Conservation (phyloP, 2,329 filamentous ascomycete species). For the Alternaria brassicae region DNA sequence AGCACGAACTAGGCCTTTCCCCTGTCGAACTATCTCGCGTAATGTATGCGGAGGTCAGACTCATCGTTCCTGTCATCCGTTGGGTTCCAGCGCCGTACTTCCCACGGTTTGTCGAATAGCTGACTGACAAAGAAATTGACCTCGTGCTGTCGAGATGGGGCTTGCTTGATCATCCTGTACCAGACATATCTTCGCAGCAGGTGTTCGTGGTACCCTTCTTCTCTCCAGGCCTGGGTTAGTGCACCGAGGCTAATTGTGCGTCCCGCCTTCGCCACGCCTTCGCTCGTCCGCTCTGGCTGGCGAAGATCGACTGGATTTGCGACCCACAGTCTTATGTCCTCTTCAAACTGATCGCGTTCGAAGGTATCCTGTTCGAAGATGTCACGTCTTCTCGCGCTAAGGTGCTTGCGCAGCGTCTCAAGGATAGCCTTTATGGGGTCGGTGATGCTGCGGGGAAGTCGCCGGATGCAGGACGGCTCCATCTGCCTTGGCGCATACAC, state of each 20-base stretch:
- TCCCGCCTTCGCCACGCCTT: not conserved
- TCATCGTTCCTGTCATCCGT: not conserved
- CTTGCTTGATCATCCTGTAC: conserved; percentile 3
- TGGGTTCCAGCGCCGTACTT: not conserved
- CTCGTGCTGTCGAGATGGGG: not conserved
- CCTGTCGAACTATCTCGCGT: not conserved
- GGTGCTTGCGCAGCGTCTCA: not conserved
- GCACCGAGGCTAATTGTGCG: not conserved
- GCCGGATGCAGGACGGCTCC: not conserved
- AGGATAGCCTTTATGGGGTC: not conserved
- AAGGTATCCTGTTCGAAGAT: too few relatives aligned
- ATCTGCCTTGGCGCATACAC: not conserved
- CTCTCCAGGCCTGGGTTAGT: not conserved
- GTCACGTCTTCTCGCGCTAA: not conserved
- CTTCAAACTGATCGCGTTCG: too few relatives aligned
- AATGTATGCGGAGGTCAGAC: not conserved
- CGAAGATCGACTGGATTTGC: too few relatives aligned
- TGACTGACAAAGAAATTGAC: not conserved
- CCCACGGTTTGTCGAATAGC: not conserved
- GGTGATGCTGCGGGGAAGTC: not conserved
- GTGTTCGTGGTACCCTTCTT: not conserved
- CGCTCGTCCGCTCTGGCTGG: too few relatives aligned
- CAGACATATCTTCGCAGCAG: not conserved
- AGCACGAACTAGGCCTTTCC: not conserved
- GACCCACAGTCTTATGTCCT: not conserved